These are phyloP conservation scores for Tolypocladium tropicale DNA, from an alignment of 2,329 filamentous ascomycete species.

Conservation along the genomic window DNA sequence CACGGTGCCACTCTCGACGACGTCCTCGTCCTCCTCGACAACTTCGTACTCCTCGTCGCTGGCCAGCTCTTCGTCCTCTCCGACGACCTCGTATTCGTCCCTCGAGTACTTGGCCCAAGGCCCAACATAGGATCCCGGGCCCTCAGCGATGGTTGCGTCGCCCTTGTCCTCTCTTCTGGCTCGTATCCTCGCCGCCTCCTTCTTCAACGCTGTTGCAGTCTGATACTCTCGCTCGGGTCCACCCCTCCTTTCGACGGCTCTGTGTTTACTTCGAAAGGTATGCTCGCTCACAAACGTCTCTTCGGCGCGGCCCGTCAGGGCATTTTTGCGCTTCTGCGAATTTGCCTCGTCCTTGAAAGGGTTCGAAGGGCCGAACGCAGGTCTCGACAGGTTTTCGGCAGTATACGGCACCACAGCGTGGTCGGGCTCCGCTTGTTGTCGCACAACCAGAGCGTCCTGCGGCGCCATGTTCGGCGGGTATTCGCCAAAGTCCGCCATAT, in stretches of 20 bases:
- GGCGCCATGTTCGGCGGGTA: constrained; percentile 58
- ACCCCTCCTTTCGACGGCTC: constrained; percentile 63
- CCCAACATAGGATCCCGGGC: constrained; percentile 79
- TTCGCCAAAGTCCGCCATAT: constrained; percentile 51
- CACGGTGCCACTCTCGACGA: constrained; percentile 54
- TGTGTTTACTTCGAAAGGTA: constrained; percentile 79
- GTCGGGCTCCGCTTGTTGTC: constrained; percentile 41
- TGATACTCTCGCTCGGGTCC: constrained; percentile 47
- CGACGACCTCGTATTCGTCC: constrained; percentile 63
- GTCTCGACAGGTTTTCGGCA: constrained; percentile 61
- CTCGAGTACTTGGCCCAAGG: constrained; percentile 84
- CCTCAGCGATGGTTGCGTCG: constrained; percentile 73
- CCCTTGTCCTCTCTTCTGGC: constrained; percentile 79
- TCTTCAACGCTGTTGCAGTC: constrained; percentile 51
- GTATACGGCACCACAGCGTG: constrained; percentile 56
- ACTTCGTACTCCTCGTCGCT: constrained; percentile 73
- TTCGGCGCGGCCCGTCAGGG: constrained; percentile 76
- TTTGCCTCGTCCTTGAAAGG: constrained; percentile 59
- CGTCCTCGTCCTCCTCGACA: constrained; percentile 64
- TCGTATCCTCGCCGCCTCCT: constrained; percentile 55
- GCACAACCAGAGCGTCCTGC: constrained; percentile 51
- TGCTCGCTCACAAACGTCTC: constrained; percentile 86
- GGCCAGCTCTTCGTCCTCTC: constrained; percentile 63
- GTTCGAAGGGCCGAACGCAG: constrained; percentile 59
- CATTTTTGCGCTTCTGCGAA: constrained; percentile 64